Evolutionary conservation across 768 basidiomycete genomes (phyloP).

Genomic region (Calocybe gangraenosa): DNA sequence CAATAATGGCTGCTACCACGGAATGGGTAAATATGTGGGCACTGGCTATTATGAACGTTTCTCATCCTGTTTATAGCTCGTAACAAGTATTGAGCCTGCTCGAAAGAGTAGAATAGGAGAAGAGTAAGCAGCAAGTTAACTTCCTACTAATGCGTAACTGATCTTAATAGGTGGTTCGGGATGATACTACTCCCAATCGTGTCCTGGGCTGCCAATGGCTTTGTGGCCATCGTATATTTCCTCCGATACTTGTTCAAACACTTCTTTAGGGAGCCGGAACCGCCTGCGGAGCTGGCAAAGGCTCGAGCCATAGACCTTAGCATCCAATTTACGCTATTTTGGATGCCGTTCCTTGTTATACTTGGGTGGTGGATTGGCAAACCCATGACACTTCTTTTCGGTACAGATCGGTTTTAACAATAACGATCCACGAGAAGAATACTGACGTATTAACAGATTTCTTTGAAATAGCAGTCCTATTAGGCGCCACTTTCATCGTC

Average conservation of each 20-base stretch:
- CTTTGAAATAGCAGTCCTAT: slow-evolving; percentile 60
- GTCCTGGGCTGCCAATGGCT: slow-evolving; percentile 70
- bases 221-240: slow-evolving; percentile 57
- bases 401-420: slow-evolving; percentile 30
- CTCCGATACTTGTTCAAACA: slow-evolving; percentile 37
- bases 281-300: slow-evolving; percentile 58
- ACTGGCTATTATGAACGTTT: no score
- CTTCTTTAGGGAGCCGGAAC: slow-evolving; percentile 33
- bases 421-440: neutral
- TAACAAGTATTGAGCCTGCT: slow-evolving; percentile 59
- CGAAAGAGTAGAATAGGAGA: slow-evolving; percentile 39
- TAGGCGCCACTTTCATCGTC: slow-evolving; percentile 70
- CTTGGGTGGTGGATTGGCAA: slow-evolving; percentile 63
- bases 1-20: slow-evolving; percentile 62
- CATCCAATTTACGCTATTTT: slow-evolving; percentile 75
- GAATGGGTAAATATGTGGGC: slow-evolving; percentile 47
- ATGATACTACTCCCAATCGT: slow-evolving; percentile 67
- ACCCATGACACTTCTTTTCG: slow-evolving; percentile 65
- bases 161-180: slow-evolving; percentile 58
- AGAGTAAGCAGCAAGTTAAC: slow-evolving; percentile 36
- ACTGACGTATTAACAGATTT: slow-evolving; percentile 40
- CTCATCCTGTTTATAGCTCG: slow-evolving; percentile 45
- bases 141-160: neutral
- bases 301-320: slow-evolving; percentile 71
- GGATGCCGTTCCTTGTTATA: slow-evolving; percentile 71